These are phyloP conservation scores for Mycena vitilis DNA, from an alignment of 768 basidiomycete species.

Conservation along the genomic window DNA sequence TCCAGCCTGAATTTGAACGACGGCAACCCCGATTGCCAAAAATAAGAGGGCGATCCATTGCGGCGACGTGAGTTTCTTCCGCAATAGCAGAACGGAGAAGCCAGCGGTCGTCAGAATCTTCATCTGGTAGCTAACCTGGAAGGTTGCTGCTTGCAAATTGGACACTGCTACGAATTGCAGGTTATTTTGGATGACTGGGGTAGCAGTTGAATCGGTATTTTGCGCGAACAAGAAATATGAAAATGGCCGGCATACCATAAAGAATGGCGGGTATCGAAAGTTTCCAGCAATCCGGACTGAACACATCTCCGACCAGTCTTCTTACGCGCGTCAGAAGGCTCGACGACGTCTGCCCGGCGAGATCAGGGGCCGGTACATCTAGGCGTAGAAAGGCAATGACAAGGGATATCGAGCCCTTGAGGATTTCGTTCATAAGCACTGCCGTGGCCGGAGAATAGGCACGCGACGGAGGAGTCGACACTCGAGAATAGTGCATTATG, in stretches of 20 bases:
- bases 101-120: conserved; percentile 95
- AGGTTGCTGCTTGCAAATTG: conserved; percentile 94
- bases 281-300: conserved; percentile 96
- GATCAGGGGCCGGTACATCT: conserved; percentile 46
- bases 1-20: conserved; percentile 85
- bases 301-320: conserved; percentile 74
- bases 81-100: conserved; percentile 86
- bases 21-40: conserved; percentile 89
- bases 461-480: conserved; percentile 77
- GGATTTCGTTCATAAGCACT: conserved; percentile 92
- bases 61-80: conserved; percentile 74
- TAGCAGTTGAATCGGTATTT: conserved; percentile 7
- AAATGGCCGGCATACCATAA: conserved; percentile 65
- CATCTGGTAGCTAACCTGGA: conserved; percentile 98
- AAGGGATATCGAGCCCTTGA: conserved; percentile 92
- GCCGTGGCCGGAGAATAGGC: conserved; percentile 95
- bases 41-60: conserved; percentile 91
- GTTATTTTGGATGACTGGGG: conserved; percentile 91
- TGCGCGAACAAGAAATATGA: not conserved
- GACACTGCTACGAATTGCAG: conserved; percentile 95
- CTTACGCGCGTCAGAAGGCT: conserved; percentile 59
- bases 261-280: conserved; percentile 96
- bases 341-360: conserved; percentile 46
- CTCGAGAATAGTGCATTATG: conserved; percentile 97
- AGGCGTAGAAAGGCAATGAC: conserved; percentile 81